Conservation (phyloP, 1,284 basidiomycete genomes). For the Porogramme epimiltina region DNA sequence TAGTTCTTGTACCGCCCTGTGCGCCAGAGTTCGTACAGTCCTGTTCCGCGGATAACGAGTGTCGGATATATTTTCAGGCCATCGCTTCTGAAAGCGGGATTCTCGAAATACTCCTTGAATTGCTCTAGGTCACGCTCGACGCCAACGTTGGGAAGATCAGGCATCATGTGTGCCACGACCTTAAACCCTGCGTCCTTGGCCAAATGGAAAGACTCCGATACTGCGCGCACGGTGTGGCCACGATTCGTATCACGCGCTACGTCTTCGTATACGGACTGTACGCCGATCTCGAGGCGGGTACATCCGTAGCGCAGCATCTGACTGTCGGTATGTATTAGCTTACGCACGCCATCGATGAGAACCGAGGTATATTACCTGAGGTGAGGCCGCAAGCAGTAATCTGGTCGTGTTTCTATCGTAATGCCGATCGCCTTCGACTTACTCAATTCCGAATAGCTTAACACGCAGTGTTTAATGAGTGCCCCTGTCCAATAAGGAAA, state of each 20-base stretch:
- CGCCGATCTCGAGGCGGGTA: conserved; percentile 97
- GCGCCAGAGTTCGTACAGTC: conserved; percentile 95
- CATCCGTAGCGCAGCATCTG: conserved; percentile 99
- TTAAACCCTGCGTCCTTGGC: conserved; percentile 99
- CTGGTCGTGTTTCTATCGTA: conserved; percentile 98
- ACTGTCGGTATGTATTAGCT: conserved; percentile 42
- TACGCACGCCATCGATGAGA: conserved; percentile 6
- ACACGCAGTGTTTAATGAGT: conserved; percentile 7
- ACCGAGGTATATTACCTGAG: conserved; percentile 56
- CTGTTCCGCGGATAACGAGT: conserved; percentile 96
- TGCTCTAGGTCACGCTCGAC: conserved; percentile 97
- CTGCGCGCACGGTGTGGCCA: conserved; percentile 96
- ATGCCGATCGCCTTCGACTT: conserved; percentile 99
- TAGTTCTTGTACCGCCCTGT: conserved; percentile 99
- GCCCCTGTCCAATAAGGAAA: conserved; percentile 1
- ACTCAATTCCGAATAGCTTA: conserved; percentile 91
- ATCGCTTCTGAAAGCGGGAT: conserved; percentile 96
- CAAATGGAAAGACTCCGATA: conserved; percentile 97
- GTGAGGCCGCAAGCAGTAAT: conserved; percentile 98
- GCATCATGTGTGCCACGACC: conserved; percentile 99
- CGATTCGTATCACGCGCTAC: conserved; percentile 98
- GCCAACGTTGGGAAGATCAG: conserved; percentile 96
- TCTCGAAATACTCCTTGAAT: conserved; percentile 99
- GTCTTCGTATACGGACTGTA: conserved; percentile 99
- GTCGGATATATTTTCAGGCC: conserved; percentile 99